Percentiles rank a stretch among this genome's conserved stretches.
phyloP scores from a whole-genome alignment of 2,329 filamentous ascomycete species.

The Ophiostoma quercus region DNA sequence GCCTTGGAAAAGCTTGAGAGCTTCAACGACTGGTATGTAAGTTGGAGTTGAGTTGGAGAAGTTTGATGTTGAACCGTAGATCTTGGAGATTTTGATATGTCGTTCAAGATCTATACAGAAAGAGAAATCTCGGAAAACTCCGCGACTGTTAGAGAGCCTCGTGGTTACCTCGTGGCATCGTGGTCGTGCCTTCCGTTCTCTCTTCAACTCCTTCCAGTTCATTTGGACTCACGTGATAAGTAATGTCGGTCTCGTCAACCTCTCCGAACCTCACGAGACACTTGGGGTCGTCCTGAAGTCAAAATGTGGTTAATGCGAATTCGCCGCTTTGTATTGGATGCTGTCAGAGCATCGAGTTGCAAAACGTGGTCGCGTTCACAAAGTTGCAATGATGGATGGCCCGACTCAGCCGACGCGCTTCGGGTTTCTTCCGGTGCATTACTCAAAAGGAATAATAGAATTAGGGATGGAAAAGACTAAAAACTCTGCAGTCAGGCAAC shows the following conservation, averaged over 20 bases:
- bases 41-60: not conserved
- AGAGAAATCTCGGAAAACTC: not conserved
- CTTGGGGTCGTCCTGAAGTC: not conserved
- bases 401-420: not conserved
- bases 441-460: not conserved
- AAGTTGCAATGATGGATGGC: not conserved
- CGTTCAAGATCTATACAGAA: no score
- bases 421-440: not conserved
- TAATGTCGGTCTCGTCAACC: not conserved
- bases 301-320: not conserved
- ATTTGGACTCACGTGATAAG: not conserved
- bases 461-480: not conserved
- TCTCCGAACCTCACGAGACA: not conserved
- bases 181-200: not conserved
- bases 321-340: not conserved
- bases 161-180: not conserved
- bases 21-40: not conserved
- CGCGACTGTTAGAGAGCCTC: not conserved
- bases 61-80: not conserved
- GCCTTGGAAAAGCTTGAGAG: constrained; percentile 6
- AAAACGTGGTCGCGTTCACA: not conserved
- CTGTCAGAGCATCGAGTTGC: not conserved
- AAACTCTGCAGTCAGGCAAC: not conserved
- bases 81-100: not conserved
- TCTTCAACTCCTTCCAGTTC: not conserved